A percentile compares a stretch with the other conserved stretches of the same genome.
Evolutionary conservation across 495 filamentous ascomycete species (phyloP).

Genomic region (Hypomontagnella monticulosa): DNA sequence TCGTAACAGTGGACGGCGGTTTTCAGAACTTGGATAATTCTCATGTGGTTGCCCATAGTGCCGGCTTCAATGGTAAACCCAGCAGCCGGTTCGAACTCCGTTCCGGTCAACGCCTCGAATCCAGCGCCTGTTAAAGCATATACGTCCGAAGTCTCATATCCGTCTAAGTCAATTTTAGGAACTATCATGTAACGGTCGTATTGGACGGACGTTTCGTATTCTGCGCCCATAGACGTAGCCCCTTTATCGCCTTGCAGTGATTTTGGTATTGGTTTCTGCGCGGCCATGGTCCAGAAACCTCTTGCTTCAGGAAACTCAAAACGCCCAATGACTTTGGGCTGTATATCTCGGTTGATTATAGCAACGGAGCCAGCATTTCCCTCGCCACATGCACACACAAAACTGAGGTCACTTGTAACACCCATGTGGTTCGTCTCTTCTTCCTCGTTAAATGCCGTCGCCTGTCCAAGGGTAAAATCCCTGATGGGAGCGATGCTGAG

Average conservation of each 20-base stretch:
- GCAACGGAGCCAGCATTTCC: constrained; percentile 75
- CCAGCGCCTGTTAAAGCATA: constrained; percentile 69
- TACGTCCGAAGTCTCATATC: constrained; percentile 66
- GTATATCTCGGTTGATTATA: constrained; percentile 77
- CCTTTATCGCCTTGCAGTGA: constrained; percentile 61
- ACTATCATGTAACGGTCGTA: constrained; percentile 77
- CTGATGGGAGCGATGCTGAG: constrained; percentile 80
- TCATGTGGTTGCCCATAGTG: constrained; percentile 73
- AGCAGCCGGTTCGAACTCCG: constrained; percentile 89
- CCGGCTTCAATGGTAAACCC: constrained; percentile 85
- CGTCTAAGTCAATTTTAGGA: constrained; percentile 66
- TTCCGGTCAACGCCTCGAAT: constrained; percentile 71
- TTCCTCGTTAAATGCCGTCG: constrained; percentile 46
- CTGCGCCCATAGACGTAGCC: constrained; percentile 57
- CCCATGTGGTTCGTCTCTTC: constrained; percentile 54
- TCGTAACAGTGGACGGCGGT: constrained; percentile 90
- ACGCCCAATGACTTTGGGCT: constrained; percentile 69
- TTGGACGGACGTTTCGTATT: constrained; percentile 61
- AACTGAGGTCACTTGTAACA: constrained; percentile 67
- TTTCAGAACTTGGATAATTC: constrained; percentile 84
- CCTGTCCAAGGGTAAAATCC: constrained; percentile 54
- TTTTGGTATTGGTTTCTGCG: constrained; percentile 66
- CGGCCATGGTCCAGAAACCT: constrained; percentile 71
- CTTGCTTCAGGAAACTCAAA: constrained; percentile 69
- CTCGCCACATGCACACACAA: constrained; percentile 76